Base-by-base conservation (phyloP, 352 stramenopile genomes). In the Globisporangium nagaii region DNA sequence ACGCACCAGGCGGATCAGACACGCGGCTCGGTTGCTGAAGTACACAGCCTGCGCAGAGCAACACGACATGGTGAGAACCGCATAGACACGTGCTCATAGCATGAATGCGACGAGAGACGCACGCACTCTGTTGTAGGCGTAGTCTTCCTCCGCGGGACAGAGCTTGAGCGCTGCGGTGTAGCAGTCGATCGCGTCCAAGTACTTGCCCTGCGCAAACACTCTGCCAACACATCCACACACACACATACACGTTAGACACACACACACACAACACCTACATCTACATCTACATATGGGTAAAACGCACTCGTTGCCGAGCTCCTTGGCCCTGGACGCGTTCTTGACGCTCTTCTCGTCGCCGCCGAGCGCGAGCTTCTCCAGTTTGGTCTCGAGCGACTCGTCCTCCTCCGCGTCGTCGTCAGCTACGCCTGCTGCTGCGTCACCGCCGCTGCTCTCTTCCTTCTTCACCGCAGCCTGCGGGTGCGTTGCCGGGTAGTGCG, bases 131-230 rank as follows among this genome's bases (percentile, higher is more conserved):
- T 91, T 89, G 66, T 94, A 89, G 8, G 82, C 74, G 49, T 90
- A 88, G 41, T 94, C 83, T 7, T 84, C 67, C 4, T 91, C 82
- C 3, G 61, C 53, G 0, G 84, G 84, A 42, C 84, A 92, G 28
- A 93, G 65, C 60, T 90, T 89, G 28, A 95, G 62, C 19, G 84
- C 78, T 43, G 76, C 83, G 41, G 81, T 90, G 80, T 95, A 95
- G 66, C 79, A 90, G 53, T 93, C 84, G 52, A 90, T 77, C 28
- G 84, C 84, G 60, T 93, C 84, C 57, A 93, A 52, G 46, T 77
- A 88, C 40, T 73, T 77, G 27, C 80, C 82, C 34, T 80, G 58
- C 41, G 65, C 66, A 50, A 93, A 95, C 46, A 86, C 76, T 50
- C 81, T 93, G 53, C 39, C 6, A 37, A 34, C 34, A 30, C n/a